Base-by-base conservation (phyloP, 495 filamentous ascomycete genomes). In the Daldinia childiae region DNA sequence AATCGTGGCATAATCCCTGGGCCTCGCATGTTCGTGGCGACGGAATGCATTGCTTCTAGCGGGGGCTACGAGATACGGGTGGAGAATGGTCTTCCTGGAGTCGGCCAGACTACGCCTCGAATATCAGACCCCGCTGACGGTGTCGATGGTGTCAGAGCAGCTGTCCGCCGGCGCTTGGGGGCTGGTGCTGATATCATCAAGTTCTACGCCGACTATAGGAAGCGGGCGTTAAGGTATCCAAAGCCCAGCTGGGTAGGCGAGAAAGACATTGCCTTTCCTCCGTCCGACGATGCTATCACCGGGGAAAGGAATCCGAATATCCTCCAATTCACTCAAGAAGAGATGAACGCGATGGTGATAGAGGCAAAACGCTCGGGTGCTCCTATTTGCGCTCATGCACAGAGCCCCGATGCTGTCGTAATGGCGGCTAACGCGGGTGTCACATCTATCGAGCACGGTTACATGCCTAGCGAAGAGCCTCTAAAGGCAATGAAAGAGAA, bases 101-200 rank as follows among this genome's bases (percentile, higher is more conserved):
- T 75, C 9, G 77, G 76, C 26, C 71, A 77, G 4, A 29, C 61
- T 3, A 69, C 80, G 4, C 83, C 82, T 0, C 48, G 79, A 1
- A 82, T 83, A 6, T 77, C 77, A 6, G 85, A 87, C 39, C 55
- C 78, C 0, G 82, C 77, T 3, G 85, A 87, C 50, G 85, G 84
- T 4, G 73, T 79, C 11, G 70, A 76, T 3, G 83, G 80, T 3
- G 82, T 84, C 1, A 61, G 81, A 0, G 80, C 80, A 0, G 85
- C 79, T 1, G 85, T 87, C 7, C 77, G 85, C 11, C 69, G 85
- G 39, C 66, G 85, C 1, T 63, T 87, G 1, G 83, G 80, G 6
- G 84, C 81, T 3, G 84, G 84, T 6, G 85, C 85, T 0, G 85
- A 87, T 66, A 29, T 87, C 14, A 76, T 87, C 60, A 87, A 87